These are phyloP conservation scores for Conringia planisiliqua DNA, from an alignment of 345 rosid species.

Conservation along the genomic window DNA sequence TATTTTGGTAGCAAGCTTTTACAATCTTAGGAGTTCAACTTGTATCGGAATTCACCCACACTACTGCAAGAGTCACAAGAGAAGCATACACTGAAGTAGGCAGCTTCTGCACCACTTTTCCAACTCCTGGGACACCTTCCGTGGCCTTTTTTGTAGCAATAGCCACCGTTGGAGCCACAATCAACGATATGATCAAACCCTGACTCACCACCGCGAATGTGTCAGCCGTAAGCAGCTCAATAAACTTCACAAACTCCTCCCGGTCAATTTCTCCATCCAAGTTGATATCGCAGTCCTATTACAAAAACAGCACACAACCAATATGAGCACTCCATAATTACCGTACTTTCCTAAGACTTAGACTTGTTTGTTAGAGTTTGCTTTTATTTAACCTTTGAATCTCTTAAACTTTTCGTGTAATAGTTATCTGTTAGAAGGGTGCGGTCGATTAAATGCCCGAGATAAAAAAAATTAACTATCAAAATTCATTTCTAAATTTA, in stretches of 20 bases:
- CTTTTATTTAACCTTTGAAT: too few species aligned
- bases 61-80: conserved; percentile 70
- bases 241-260: conserved; percentile 77
- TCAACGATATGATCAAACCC: conserved; percentile 69
- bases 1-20: background rate
- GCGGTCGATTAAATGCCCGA: too few species aligned
- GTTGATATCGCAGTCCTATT: conserved; percentile 69
- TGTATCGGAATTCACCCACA: conserved; percentile 38
- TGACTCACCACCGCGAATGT: conserved; percentile 66
- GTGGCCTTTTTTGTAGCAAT: conserved; percentile 82
- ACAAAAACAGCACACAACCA: background rate
- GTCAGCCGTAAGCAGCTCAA: conserved; percentile 56
- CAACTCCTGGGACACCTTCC: conserved; percentile 83
- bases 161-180: conserved; percentile 91
- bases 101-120: conserved; percentile 74
- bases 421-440: too few species aligned
- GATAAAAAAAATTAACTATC: too few species aligned
- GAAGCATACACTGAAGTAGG: conserved; percentile 82
- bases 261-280: conserved; percentile 68
- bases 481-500: too few species aligned
- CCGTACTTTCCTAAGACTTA: background rate
- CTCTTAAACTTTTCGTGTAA: too few species aligned
- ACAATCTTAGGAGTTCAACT: conserved; percentile 2
- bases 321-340: background rate
- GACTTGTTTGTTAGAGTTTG: too few species aligned